Evolutionary conservation across 345 rosid species (phyloP).

Genomic region (Eutrema japonicum): DNA sequence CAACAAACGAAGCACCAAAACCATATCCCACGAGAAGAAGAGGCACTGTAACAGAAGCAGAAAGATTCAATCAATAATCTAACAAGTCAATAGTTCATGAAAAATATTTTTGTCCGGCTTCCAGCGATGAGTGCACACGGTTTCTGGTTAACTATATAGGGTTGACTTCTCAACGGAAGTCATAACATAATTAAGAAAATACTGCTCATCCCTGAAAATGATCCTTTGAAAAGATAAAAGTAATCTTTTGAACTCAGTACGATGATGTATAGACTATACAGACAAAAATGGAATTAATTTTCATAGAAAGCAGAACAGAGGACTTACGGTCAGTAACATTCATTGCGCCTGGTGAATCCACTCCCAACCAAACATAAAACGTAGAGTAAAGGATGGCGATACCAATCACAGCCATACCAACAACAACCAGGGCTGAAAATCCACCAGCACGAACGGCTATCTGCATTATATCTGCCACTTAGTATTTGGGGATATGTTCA

Average conservation of each 20-base stretch:
- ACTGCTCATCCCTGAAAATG: constrained; percentile 4
- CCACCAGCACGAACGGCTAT: constrained; percentile 98
- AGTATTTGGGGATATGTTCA: constrained; percentile 30
- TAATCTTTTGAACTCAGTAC: neutral
- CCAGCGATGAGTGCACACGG: neutral
- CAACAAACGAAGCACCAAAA: constrained; percentile 99
- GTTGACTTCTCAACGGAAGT: constrained; percentile 4
- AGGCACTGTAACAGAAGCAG: constrained; percentile 68
- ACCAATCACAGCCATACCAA: constrained; percentile 99
- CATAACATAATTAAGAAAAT: neutral
- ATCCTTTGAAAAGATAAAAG: neutral
- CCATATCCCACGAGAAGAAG: constrained; percentile 99
- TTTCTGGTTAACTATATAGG: constrained; percentile 13
- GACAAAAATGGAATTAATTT: constrained; percentile 5
- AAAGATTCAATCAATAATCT: constrained; percentile 37
- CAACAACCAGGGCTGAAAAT: constrained; percentile 96
- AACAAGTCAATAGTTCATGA: constrained; percentile 19
- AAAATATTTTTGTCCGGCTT: neutral
- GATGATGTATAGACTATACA: constrained; percentile 12
- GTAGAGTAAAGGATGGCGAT: constrained; percentile 90
- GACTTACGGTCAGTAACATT: constrained; percentile 90
- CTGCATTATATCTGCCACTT: constrained; percentile 53
- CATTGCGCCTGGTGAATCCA: constrained; percentile 84
- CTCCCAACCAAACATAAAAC: constrained; percentile 93
- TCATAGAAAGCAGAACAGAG: constrained; percentile 25